Evolutionary conservation across 768 basidiomycete genomes (phyloP), one percentile per base, ranked within the genome.

Genomic region (Tulasnella sp.): DNA sequence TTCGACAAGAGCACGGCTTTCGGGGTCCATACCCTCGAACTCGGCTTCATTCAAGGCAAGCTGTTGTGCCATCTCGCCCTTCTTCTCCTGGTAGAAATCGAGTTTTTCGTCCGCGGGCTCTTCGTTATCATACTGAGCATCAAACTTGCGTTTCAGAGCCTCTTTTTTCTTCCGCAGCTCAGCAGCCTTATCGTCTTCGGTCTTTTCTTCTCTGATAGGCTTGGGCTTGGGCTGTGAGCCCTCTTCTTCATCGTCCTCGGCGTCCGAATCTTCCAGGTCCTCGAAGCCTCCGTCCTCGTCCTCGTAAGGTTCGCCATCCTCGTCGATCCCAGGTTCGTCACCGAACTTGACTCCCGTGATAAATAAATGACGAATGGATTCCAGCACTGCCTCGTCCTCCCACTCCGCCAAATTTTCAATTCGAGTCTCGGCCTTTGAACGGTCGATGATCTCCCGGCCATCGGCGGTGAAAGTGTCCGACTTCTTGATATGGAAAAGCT

Each of bases 111-210:
- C 84, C 44, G 80, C 82, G 42, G 85, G 85, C 67, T 93, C 92
- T 3, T 93, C 92, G 80, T 96, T 94, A 83, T 98, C 95, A 84
- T 98, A 98, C 84, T 97, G 93, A 81, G 95, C 94, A 84, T 99
- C 94, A 83, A 99, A 99, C 84, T 97, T 96, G 80, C 91, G 90
- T 85, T 98, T 98, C 79, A 98, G 88, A 2, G 88, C 90, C 81
- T 93, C 94, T 85, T 98, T 98, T 86, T 97, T 98, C 40, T 89
- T 88, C 11, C 92, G 90, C 46, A 98, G 90, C 1, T 88, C 86
- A 40, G 86, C 86, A 37, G 87, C 87, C 40, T 86, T 85, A 16
- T 86, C 81, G 0, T 85, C 82, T 78, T 87, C 85, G 20, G 73
- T 18, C 15, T 40, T 16, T 79, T 44, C 32, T 11, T 70, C 29